Evolutionary conservation across 2,329 filamentous ascomycete genomes (phyloP).

Genomic region (Claviceps sp.): DNA sequence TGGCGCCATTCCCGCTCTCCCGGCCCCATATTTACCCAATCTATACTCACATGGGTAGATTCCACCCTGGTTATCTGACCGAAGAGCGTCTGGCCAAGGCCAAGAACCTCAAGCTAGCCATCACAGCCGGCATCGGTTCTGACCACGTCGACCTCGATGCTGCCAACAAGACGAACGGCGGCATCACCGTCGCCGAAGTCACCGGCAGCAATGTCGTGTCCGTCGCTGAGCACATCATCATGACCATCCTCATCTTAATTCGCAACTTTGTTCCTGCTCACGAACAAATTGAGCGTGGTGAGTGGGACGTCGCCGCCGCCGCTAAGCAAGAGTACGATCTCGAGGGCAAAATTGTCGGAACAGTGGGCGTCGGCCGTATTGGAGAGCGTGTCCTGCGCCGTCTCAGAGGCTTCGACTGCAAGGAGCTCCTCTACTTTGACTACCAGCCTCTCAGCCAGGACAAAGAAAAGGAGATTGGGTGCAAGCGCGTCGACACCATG

Average conservation of each 20-base stretch:
- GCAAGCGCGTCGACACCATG: slow-evolving; percentile 72
- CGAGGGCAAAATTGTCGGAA: slow-evolving; percentile 94
- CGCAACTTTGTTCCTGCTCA: slow-evolving; percentile 98
- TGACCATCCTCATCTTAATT: slow-evolving; percentile 93
- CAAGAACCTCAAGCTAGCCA: slow-evolving; percentile 95
- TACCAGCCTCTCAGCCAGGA: slow-evolving; percentile 87
- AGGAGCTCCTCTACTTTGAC: slow-evolving; percentile 98
- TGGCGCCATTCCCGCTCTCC: too few relatives aligned
- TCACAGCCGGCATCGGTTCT: slow-evolving; percentile 95
- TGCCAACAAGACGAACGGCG: slow-evolving; percentile 96
- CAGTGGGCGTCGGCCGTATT: slow-evolving; percentile 93
- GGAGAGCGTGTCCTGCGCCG: slow-evolving; percentile 94
- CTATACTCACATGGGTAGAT: slow-evolving; percentile 36
- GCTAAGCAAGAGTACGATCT: slow-evolving; percentile 99
- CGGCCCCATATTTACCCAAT: not conserved
- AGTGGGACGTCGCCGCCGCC: slow-evolving; percentile 91
- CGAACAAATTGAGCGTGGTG: slow-evolving; percentile 76
- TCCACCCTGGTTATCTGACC: slow-evolving; percentile 96
- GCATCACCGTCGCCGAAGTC: slow-evolving; percentile 92
- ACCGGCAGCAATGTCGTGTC: slow-evolving; percentile 98
- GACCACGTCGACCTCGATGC: slow-evolving; percentile 96
- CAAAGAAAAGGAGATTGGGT: slow-evolving; percentile 90
- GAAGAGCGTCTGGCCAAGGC: slow-evolving; percentile 93
- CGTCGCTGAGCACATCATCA: slow-evolving; percentile 96
- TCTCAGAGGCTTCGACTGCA: slow-evolving; percentile 97